These are phyloP conservation scores for Acrodontium crateriforme DNA, from an alignment of 2,329 filamentous ascomycete species.

Conservation along the genomic window DNA sequence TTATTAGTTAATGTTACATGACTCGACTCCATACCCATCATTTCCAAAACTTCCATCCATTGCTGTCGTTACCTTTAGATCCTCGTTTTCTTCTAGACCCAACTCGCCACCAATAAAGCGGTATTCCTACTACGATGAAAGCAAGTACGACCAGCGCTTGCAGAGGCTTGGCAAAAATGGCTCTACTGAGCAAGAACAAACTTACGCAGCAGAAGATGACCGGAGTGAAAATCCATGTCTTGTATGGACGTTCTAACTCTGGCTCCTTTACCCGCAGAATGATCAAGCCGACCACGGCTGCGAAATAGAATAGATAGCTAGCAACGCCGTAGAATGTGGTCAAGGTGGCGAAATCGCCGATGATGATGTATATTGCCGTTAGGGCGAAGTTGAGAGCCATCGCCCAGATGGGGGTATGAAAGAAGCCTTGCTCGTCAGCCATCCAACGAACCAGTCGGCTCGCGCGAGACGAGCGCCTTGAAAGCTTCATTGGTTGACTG, in stretches of 20 bases:
- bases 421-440: slow-evolving; percentile 69
- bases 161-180: slow-evolving; percentile 78
- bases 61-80: slow-evolving; percentile 14
- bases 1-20: no score
- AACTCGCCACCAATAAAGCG: slow-evolving; percentile 81
- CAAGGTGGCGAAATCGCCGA: slow-evolving; percentile 83
- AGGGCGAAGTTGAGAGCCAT: slow-evolving; percentile 67
- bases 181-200: slow-evolving; percentile 75
- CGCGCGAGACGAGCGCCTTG: slow-evolving; percentile 40
- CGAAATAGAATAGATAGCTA: slow-evolving; percentile 93
- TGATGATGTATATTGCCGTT: slow-evolving; percentile 62
- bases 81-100: slow-evolving; percentile 28
- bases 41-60: slow-evolving; percentile 30
- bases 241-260: slow-evolving; percentile 75
- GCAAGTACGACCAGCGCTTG: slow-evolving; percentile 78
- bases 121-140: slow-evolving; percentile 72
- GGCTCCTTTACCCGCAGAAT: slow-evolving; percentile 80
- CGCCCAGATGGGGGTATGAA: slow-evolving; percentile 88
- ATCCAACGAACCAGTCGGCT: slow-evolving; percentile 48
- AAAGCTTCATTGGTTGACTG: slow-evolving; percentile 18
- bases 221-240: slow-evolving; percentile 91
- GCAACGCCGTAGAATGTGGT: slow-evolving; percentile 97
- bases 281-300: slow-evolving; percentile 86
- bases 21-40: slow-evolving; percentile 21
- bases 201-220: slow-evolving; percentile 98